phyloP scores from a whole-genome alignment of 108 stramenopile genomes.

The Mediolabrus comicus region DNA sequence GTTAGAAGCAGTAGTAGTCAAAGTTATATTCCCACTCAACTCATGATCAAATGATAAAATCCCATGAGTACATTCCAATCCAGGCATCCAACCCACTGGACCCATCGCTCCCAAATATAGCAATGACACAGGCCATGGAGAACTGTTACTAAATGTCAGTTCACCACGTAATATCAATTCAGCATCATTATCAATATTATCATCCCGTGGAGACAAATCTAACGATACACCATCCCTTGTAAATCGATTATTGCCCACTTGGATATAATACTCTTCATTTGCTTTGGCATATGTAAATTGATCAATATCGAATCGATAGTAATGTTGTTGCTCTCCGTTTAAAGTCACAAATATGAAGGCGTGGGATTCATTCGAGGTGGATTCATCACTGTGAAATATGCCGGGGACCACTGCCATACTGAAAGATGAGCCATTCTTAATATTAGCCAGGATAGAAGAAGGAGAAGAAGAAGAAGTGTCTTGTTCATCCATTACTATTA shows the following conservation, averaged over 20 bases:
- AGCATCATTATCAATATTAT: slow-evolving; percentile 25
- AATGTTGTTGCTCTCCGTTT: slow-evolving; percentile 34
- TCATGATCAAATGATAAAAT: slow-evolving; percentile 38
- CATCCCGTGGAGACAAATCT: slow-evolving; percentile 22
- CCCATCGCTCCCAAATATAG: slow-evolving; percentile 36
- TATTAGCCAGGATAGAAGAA: too few relatives aligned
- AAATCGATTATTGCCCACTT: slow-evolving; percentile 28
- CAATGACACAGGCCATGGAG: slow-evolving; percentile 36
- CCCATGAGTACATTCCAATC: slow-evolving; percentile 37
- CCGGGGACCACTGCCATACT: slow-evolving; percentile 43
- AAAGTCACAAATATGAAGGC: slow-evolving; percentile 38
- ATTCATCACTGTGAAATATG: slow-evolving; percentile 15
- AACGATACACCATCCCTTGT: slow-evolving; percentile 18
- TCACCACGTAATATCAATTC: slow-evolving; percentile 10
- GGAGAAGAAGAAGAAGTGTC: too few relatives aligned
- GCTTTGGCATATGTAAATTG: slow-evolving; percentile 24
- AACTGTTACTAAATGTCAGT: slow-evolving; percentile 12
- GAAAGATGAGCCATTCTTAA: background rate
- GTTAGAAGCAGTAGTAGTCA: background rate
- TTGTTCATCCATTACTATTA: too few relatives aligned
- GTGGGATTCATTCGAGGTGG: slow-evolving; percentile 27
- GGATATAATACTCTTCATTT: slow-evolving; percentile 16
- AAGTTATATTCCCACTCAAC: slow-evolving; percentile 18
- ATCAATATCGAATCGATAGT: slow-evolving; percentile 19
- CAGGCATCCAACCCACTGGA: slow-evolving; percentile 39